phyloP scores from a whole-genome alignment of 2,329 filamentous ascomycete species.

The Fusarium sp. region DNA sequence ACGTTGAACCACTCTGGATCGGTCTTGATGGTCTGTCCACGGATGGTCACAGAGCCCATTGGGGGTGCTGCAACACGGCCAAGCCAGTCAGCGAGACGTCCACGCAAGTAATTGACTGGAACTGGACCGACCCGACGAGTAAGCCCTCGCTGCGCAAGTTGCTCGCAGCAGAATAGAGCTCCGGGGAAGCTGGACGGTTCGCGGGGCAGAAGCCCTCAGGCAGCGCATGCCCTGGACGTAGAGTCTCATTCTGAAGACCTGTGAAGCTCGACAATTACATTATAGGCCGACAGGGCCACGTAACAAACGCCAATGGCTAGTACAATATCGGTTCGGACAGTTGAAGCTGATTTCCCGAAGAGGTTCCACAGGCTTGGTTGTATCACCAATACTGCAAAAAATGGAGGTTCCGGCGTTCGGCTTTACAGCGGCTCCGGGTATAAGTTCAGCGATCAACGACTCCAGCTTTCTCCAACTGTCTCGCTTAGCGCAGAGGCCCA shows the following conservation, averaged over 20 bases:
- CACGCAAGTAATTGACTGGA: conserved; percentile 24
- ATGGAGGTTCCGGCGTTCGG: conserved; percentile 38
- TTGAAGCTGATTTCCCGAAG: conserved; percentile 2
- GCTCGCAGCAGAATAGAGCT: conserved; percentile 43
- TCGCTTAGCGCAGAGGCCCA: conserved; percentile 23
- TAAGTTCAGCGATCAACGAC: conserved; percentile 13
- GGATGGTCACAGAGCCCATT: conserved; percentile 64
- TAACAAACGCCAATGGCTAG: conserved; percentile 28
- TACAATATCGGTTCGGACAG: neutral
- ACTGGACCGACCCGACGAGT: conserved; percentile 47
- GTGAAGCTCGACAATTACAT: conserved; percentile 40
- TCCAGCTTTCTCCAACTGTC: conserved; percentile 27
- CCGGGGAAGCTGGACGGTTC: conserved; percentile 42
- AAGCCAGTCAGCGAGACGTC: conserved; percentile 42
- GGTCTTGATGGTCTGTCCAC: conserved; percentile 66
- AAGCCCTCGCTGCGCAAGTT: conserved; percentile 43
- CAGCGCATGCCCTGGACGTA: conserved; percentile 46
- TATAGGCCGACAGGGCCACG: conserved; percentile 26
- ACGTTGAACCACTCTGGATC: conserved; percentile 89
- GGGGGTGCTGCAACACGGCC: conserved; percentile 31
- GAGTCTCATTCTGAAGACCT: conserved; percentile 43
- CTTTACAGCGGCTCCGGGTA: conserved; percentile 38
- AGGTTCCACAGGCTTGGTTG: conserved; percentile 16
- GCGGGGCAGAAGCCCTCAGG: conserved; percentile 48
- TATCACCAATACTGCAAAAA: conserved; percentile 28